Conservation (phyloP, 345 rosid genomes). For the Capsella bursapastoris region DNA sequence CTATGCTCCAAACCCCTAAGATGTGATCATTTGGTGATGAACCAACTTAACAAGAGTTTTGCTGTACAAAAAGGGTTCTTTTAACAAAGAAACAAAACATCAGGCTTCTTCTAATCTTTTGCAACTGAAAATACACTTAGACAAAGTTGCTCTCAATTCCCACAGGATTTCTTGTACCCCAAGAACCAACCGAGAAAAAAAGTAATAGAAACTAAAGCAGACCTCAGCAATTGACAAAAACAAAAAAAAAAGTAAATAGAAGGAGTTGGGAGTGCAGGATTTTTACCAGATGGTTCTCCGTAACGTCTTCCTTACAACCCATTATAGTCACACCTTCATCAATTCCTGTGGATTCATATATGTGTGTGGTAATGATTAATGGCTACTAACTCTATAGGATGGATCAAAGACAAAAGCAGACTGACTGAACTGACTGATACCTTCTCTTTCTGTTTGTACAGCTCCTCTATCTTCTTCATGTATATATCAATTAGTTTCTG, state of each 20-base stretch:
- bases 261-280: conserved; percentile 9
- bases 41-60: not conserved
- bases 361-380: not conserved
- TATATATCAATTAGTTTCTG: conserved; percentile 92
- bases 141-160: conserved; percentile 29
- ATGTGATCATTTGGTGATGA: not conserved
- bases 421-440: conserved; percentile 43
- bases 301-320: not conserved
- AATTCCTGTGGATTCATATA: conserved; percentile 39
- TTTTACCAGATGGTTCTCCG: conserved; percentile 28
- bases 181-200: conserved; percentile 11
- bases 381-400: not conserved
- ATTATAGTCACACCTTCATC: conserved; percentile 36
- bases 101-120: not conserved
- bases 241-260: too few species aligned
- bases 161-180: conserved; percentile 21
- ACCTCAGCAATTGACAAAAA: too few species aligned
- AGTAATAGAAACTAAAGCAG: not conserved
- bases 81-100: not conserved
- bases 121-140: conserved; percentile 1
- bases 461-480: conserved; percentile 81
- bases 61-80: conserved; percentile 32
- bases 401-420: not conserved
- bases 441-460: conserved; percentile 93
- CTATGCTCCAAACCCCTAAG: conserved; percentile 4